These are phyloP conservation scores for Leccinum subtestaceum DNA, from an alignment of 768 basidiomycete genomes.

Conservation along the genomic window DNA sequence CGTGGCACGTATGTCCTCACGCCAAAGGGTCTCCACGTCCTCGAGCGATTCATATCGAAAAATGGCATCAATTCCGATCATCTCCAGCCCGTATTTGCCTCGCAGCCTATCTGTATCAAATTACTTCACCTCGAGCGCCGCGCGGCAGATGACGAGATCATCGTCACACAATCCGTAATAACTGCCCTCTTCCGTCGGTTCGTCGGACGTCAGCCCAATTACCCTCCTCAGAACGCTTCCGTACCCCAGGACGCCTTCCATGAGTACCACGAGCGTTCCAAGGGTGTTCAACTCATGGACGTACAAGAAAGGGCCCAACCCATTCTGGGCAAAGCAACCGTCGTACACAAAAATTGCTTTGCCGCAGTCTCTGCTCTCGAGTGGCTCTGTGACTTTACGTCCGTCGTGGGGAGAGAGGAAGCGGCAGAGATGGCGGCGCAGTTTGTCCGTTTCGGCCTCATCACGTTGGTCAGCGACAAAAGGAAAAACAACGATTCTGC, in stretches of 20 bases:
- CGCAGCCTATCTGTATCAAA: slow-evolving; percentile 96
- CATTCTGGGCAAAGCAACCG: slow-evolving; percentile 43
- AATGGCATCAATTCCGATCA: slow-evolving; percentile 97
- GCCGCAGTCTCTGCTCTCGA: slow-evolving; percentile 84
- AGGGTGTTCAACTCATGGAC: slow-evolving; percentile 70
- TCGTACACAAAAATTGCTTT: slow-evolving; percentile 71
- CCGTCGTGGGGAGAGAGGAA: slow-evolving; percentile 92
- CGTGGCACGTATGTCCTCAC: slow-evolving; percentile 94
- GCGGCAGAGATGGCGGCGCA: slow-evolving; percentile 98
- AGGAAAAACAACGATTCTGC: slow-evolving; percentile 89
- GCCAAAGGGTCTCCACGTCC: slow-evolving; percentile 96
- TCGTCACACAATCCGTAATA: slow-evolving; percentile 90
- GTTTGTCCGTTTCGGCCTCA: slow-evolving; percentile 92
- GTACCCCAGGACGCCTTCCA: slow-evolving; percentile 59
- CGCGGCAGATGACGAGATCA: slow-evolving; percentile 93
- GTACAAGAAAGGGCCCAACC: slow-evolving; percentile 64
- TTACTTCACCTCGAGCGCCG: slow-evolving; percentile 95
- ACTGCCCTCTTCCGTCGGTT: slow-evolving; percentile 96
- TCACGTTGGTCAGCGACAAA: slow-evolving; percentile 86
- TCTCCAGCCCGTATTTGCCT: slow-evolving; percentile 82
- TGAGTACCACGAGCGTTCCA: slow-evolving; percentile 77
- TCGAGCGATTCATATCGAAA: slow-evolving; percentile 99
- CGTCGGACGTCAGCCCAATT: slow-evolving; percentile 83
- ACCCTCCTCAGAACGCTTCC: slow-evolving; percentile 45
- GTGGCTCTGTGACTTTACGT: slow-evolving; percentile 98